phyloP scores from a whole-genome alignment of 1,284 basidiomycete genomes.

The Boletus sp. region DNA sequence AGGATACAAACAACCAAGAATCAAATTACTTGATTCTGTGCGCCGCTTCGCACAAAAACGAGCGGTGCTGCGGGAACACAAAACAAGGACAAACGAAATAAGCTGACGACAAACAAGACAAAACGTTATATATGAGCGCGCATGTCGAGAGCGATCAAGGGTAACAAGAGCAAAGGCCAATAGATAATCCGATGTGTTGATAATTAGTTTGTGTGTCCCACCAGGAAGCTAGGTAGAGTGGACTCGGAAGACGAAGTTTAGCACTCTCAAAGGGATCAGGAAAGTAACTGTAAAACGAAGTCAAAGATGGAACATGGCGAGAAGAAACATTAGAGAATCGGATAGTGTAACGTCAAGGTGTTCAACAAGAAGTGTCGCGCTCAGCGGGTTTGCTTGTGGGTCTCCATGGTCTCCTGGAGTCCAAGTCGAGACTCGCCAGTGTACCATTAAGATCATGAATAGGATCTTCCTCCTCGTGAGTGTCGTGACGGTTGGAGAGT shows the following conservation, averaged over 20 bases:
- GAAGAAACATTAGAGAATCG: constrained; percentile 15
- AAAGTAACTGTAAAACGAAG: constrained; percentile 26
- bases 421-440: constrained; percentile 68
- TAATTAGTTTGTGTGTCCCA: constrained; percentile 30
- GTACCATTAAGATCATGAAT: constrained; percentile 72
- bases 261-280: constrained; percentile 17
- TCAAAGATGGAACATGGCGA: constrained; percentile 15
- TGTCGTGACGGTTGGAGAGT: constrained; percentile 19
- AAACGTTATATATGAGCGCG: constrained; percentile 34
- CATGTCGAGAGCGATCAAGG: constrained; percentile 38
- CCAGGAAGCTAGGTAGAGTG: constrained; percentile 15
- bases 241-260: constrained; percentile 18
- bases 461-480: constrained; percentile 43
- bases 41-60: constrained; percentile 6
- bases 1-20: constrained; percentile 16
- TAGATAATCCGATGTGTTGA: constrained; percentile 33
- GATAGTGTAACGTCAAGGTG: constrained; percentile 13
- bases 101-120: constrained; percentile 33
- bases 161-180: constrained; percentile 35
- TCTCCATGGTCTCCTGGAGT: constrained; percentile 34
- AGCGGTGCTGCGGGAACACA: constrained; percentile 20
- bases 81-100: constrained; percentile 31
- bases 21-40: constrained; percentile 14
- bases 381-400: constrained; percentile 16
- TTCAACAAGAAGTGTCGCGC: constrained; percentile 23